phyloP scores from a whole-genome alignment of 176 grass and related monocot species.

The Luzula sylvatica region DNA sequence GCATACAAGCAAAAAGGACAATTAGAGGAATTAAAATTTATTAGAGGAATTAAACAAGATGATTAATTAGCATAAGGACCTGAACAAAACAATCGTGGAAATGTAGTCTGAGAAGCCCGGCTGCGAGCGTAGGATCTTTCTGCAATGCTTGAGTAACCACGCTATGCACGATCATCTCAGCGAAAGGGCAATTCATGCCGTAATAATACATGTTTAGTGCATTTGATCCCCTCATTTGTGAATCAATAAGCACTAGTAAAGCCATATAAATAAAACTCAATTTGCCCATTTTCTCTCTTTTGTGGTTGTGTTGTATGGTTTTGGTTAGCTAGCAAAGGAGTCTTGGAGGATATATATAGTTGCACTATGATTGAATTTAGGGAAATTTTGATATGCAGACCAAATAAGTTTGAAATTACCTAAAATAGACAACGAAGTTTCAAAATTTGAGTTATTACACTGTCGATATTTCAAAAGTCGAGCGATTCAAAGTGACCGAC shows the following conservation, averaged over 20 bases:
- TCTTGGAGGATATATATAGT: constrained; percentile 37
- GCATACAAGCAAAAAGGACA: too few species aligned
- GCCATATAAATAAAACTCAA: constrained; percentile 28
- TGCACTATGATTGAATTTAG: constrained; percentile 5
- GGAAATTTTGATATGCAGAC: too few species aligned
- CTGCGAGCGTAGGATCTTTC: constrained; percentile 51
- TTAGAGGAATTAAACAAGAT: too few species aligned
- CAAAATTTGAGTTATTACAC: too few species aligned
- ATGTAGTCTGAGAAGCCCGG: constrained; percentile 60
- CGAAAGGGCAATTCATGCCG: constrained; percentile 69
- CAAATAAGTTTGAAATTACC: too few species aligned
- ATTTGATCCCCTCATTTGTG: constrained; percentile 21
- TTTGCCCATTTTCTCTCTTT: constrained; percentile 13
- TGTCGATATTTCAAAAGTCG: too few species aligned
- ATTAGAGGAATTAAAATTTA: too few species aligned
- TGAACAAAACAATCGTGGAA: constrained; percentile 99
- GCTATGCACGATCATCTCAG: constrained; percentile 38
- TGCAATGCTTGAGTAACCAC: constrained; percentile 38
- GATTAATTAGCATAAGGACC: constrained; percentile 13
- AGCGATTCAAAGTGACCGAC: too few species aligned
- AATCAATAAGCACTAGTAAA: constrained; percentile 21
- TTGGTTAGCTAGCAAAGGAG: not conserved
- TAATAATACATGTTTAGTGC: constrained; percentile 66
- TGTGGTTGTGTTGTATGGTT: not conserved
- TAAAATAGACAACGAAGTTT: too few species aligned